Evolutionary conservation across 2,329 filamentous ascomycete genomes (phyloP).

Genomic region (Phaeoacremonium minimum): DNA sequence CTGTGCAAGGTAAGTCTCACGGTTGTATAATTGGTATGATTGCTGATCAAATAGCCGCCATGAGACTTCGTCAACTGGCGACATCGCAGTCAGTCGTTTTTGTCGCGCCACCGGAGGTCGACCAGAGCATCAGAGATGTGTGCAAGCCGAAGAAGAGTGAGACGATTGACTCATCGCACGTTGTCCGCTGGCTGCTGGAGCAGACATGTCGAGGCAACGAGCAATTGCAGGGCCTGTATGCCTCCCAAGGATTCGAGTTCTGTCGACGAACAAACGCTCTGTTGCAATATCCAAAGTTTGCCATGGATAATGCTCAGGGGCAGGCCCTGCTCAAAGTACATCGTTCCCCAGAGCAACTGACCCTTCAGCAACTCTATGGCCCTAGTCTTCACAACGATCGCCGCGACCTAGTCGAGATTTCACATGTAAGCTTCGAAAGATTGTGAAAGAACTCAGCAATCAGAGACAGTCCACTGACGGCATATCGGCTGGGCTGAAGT

Average conservation of each 20-base stretch:
- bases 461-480: too few relatives aligned
- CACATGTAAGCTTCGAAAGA: too few relatives aligned
- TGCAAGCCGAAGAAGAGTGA: slow-evolving; percentile 20
- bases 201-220: slow-evolving; percentile 59
- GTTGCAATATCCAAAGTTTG: slow-evolving; percentile 33
- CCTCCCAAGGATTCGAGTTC: slow-evolving; percentile 57
- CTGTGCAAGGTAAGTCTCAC: slow-evolving; percentile 48
- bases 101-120: slow-evolving; percentile 55
- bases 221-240: slow-evolving; percentile 53
- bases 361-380: slow-evolving; percentile 53
- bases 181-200: slow-evolving; percentile 56
- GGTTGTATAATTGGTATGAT: not conserved
- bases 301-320: slow-evolving; percentile 26
- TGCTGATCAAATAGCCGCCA: slow-evolving; percentile 43
- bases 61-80: slow-evolving; percentile 57
- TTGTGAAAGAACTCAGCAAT: too few relatives aligned
- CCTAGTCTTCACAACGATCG: too few relatives aligned
- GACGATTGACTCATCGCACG: slow-evolving; percentile 30
- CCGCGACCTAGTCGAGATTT: too few relatives aligned
- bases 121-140: slow-evolving; percentile 54
- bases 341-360: slow-evolving; percentile 50
- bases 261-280: slow-evolving; percentile 49
- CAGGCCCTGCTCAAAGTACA: slow-evolving; percentile 37
- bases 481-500: too few relatives aligned
- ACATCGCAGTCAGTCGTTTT: slow-evolving; percentile 52